Evolutionary conservation across 305 asterid genomes (phyloP).

Genomic region (Solanum hybrid): DNA sequence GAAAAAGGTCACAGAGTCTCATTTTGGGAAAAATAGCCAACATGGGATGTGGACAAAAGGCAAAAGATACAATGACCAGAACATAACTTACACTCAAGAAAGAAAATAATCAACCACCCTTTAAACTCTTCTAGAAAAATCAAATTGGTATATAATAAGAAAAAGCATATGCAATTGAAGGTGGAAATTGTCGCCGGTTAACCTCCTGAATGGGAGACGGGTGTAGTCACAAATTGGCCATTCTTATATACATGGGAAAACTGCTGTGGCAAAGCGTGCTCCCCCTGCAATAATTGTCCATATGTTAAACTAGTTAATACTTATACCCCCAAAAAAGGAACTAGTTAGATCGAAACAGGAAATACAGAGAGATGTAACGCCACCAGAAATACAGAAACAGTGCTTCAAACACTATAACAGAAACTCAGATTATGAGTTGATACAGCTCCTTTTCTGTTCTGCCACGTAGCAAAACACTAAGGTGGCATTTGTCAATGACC

Average conservation of each 20-base stretch:
- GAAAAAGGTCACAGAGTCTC: not conserved
- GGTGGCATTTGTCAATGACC: not conserved
- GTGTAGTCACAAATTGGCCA: slow-evolving; percentile 77
- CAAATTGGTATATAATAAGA: not conserved
- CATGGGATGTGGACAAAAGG: not conserved
- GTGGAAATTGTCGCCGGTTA: slow-evolving; percentile 9
- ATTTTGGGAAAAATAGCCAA: not conserved
- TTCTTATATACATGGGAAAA: slow-evolving; percentile 61
- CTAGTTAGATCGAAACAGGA: not conserved
- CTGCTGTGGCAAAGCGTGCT: slow-evolving; percentile 91
- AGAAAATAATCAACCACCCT: not conserved
- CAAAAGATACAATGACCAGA: not conserved
- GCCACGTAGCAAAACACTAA: not conserved
- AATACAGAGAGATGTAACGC: not conserved
- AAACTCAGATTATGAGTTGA: not conserved
- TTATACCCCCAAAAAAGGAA: not conserved
- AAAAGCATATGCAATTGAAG: slow-evolving; percentile 4
- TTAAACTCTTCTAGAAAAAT: not conserved
- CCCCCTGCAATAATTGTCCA: slow-evolving; percentile 39
- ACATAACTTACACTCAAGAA: not conserved
- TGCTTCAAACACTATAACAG: not conserved
- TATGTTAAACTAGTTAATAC: not conserved
- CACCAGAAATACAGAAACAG: not conserved
- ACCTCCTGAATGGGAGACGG: slow-evolving; percentile 87
- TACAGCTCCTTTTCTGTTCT: not conserved